Base-by-base conservation (phyloP, 2,329 filamentous ascomycete species). In the Aspergillus spinulosporus region DNA sequence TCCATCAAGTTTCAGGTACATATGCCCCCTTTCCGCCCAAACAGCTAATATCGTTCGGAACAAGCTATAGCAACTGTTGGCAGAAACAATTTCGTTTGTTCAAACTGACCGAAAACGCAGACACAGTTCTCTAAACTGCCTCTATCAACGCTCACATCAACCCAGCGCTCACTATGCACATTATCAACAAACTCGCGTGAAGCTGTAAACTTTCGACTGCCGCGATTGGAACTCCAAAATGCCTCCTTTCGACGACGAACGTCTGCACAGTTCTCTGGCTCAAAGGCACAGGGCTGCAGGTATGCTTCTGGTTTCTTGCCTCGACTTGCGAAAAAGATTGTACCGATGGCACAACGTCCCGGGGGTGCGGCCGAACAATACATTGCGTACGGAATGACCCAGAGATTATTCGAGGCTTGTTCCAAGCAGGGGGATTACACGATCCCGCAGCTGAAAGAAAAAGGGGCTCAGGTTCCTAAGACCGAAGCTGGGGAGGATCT, bases 401-500 rank as follows among this genome's bases (percentile, higher is more conserved):
- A 95, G 76, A 79, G 83, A 56, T 79, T 97, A 56, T 92, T 91
- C 78, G 87, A 88, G 69, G 82, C 85, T 60, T 95, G 90, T 75
- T 83, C 87, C 7, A 76, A 75, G 56, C 84, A 89, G 62, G 92
- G 89, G 45, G 84, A 87, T 59, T 97, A 97, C 74, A 84, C 79
- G 51, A 90, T 96, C 55, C 84, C 88, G 1, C 82, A 88, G 62
- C 80, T 84, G 52, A 78, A 83, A 49, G 80, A 88, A 63, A 87
- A 87, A 64, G 84, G 85, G 3, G 85, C 82, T 0, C 81, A 84
- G 47, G 83, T 94, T 52, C 83, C 85, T 29, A 88, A 86, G 72
- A 88, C 89, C 2, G 84, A 84, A 52, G 86, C 88, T 32, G 92
- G 91, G 6, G 89, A 95, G 72, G 90, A 97, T 72, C 72, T 97